Conservation (phyloP, 495 filamentous ascomycete genomes). For the Tricharina praecox region DNA sequence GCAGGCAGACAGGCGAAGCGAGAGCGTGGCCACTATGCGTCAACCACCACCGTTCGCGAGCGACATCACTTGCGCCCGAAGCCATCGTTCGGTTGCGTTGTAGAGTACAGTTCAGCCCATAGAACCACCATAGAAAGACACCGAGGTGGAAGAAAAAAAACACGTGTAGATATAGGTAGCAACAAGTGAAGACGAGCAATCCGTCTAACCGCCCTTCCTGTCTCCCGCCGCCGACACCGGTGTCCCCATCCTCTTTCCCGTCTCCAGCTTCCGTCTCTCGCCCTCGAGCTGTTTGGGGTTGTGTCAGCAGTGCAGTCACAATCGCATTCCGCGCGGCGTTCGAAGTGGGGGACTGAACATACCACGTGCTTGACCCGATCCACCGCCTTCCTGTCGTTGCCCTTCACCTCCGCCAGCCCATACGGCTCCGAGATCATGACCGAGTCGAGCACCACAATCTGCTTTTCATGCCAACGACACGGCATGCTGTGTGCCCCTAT, state of each 20-base stretch:
- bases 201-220: slow-evolving; percentile 21
- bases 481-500: slow-evolving; percentile 31
- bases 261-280: slow-evolving; percentile 24
- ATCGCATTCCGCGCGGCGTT: too few relatives aligned
- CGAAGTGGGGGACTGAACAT: slow-evolving; percentile 20
- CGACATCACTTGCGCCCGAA: too few relatives aligned
- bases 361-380: slow-evolving; percentile 49
- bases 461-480: slow-evolving; percentile 43
- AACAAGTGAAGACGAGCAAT: too few relatives aligned
- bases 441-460: slow-evolving; percentile 49
- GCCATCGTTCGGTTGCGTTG: too few relatives aligned
- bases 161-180: too few relatives aligned
- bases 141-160: too few relatives aligned
- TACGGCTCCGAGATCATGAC: slow-evolving; percentile 47
- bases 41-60: too few relatives aligned
- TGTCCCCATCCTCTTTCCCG: slow-evolving; percentile 14
- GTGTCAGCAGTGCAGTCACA: too few relatives aligned
- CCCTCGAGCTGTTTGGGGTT: slow-evolving; percentile 23
- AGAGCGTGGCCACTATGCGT: too few relatives aligned
- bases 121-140: too few relatives aligned
- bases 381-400: slow-evolving; percentile 35
- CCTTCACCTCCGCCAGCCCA: slow-evolving; percentile 40
- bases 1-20: too few relatives aligned
- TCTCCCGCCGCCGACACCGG: slow-evolving; percentile 20
- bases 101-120: too few relatives aligned